Evolutionary conservation across 805 yeast species (phyloP), one percentile per base, ranked within the genome.

Genomic region (Deakozyma indianensis): DNA sequence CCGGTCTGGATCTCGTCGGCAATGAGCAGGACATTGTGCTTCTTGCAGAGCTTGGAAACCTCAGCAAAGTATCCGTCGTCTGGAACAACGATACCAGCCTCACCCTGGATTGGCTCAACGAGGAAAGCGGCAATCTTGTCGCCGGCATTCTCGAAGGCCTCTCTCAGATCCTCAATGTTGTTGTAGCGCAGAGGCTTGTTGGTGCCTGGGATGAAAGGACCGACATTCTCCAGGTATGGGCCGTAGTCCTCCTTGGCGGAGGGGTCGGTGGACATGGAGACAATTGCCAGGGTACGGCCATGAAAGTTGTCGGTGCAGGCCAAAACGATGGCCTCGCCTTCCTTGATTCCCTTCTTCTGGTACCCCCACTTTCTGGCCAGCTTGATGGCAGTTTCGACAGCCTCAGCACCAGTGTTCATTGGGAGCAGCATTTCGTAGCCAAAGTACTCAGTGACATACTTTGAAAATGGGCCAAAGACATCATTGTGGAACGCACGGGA

Each of bases 381-480:
- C 65, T 90, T 90, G 61, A 90, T 70, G 23, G 83, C 95, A 35
- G 96, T 85, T 69, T 90, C 97, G 38, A 90, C 97, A 7, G 97
- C 97, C 68, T 90, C 97, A 35, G 96, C 96, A 61, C 97, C 97
- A 14, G 97, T 90, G 70, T 90, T 90, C 96, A 88, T 90, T 53
- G 97, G 97, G 61, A 90, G 70, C 9, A 90, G 90, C 82, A 78
- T 80, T 58, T 90, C 97, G 66, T 85, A 90, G 60, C 79, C 74
- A 69, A 90, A 90, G 61, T 68, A 88, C 61, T 87, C 92, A 45
- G 96, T 86, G 49, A 86, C 71, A 59, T 75, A 90, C 63, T 87
- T 84, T 53, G 96, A 92, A 60, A 77, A 90, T 27, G 73, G 71
- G 41, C 95, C 94, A 60, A 87, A 87, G 9, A 79, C 80, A 61